Evolutionary conservation across 257 asterid genomes (phyloP), one percentile per base, ranked within the genome.

Genomic region (Rhazya stricta): DNA sequence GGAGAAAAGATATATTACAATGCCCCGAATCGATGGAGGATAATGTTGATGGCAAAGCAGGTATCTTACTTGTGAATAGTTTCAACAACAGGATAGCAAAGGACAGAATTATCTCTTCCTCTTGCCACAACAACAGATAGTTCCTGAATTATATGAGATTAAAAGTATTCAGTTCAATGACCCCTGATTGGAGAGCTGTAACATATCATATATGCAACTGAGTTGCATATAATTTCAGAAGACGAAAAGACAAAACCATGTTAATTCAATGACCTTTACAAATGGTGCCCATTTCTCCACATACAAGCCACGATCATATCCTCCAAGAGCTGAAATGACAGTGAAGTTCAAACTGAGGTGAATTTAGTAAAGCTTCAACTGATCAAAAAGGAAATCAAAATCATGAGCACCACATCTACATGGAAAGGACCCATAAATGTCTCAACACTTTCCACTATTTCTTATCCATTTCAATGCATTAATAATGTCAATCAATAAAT

Each of bases 201-300:
- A 42, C 10, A 39, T 39, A 48, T 11, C 27, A 8, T 66, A 66
- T 21, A 30, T 30, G 9, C 12, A 29, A 58, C 10, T 4, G 23
- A 63, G 45, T 34, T 36, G 9, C 46, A 23, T 66, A 37, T 8
- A 36, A 50, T 9, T 63, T 19, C 29, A 36, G 32, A 66, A 36
- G 48, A 65, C 48, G 19, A 34, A 8, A 6, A 36, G 69, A 9
- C 10, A 70, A 70, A 48, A 70, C 29, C 12, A 32, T 8, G 16
- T 32, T 70, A 32, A 27, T 18, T 9, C 16, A 36, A 10, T 45
- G 42, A 50, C 99, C 98, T 89, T 95, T 61, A 92, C 88, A 83
- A 95, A 95, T 58, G 96, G 96, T 53, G 94, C 93, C 98, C 99
- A 92, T 84, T 91, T 85, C 81, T 95, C 99, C 9, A 82, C 91